Evolutionary conservation across 202 grass and related monocot genomes (phyloP), one percentile per base, ranked within the genome.

Genomic region (Schoenoplectus triqueter): DNA sequence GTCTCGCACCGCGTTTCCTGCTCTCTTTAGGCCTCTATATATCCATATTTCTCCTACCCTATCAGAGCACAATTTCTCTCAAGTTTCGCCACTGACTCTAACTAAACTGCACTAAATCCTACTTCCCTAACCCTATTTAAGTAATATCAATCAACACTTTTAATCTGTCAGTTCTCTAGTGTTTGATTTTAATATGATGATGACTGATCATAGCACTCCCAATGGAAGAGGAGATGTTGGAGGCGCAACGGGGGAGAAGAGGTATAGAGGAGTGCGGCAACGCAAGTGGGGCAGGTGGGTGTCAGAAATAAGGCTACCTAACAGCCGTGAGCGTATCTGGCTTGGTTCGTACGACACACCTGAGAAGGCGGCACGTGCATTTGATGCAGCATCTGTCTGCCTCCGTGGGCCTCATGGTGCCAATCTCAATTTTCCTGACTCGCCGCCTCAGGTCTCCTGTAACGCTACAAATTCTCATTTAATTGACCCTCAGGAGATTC

Each of bases 341-440:
- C 88, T 96, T 1, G 94, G 94, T 21, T 96, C 94, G 42, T 92
- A 96, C 46, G 94, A 96, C 86, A 59, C 89, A 8, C 91, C 94
- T 2, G 94, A 93, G 62, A 93, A 96, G 86, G 94, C 94, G n/a
- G 94, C 94, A 7, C 89, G 94, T 13, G 94, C 94, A 1, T 96
- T 96, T 81, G 94, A 96, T 81, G 94, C 94, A 3, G 94, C 94
- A n/a, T 92, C 91, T 82, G 94, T 96, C 61, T 92, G 89, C 79
- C 94, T 96, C 72, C 94, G 94, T 41, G 88, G 85, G 0, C 84
- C 83, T 14, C 81, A 85, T 0, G 86, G 88, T 44, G 89, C 84
- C 0, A 88, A 87, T 66, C 89, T 96, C 86, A 96, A 96, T 90
- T 96, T 96, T 84, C 94, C 94, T 1, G 68, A 82, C 91, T 91